Evolutionary conservation across 2,329 filamentous ascomycete genomes (phyloP).

Genomic region (Pleoardoris graminearum): DNA sequence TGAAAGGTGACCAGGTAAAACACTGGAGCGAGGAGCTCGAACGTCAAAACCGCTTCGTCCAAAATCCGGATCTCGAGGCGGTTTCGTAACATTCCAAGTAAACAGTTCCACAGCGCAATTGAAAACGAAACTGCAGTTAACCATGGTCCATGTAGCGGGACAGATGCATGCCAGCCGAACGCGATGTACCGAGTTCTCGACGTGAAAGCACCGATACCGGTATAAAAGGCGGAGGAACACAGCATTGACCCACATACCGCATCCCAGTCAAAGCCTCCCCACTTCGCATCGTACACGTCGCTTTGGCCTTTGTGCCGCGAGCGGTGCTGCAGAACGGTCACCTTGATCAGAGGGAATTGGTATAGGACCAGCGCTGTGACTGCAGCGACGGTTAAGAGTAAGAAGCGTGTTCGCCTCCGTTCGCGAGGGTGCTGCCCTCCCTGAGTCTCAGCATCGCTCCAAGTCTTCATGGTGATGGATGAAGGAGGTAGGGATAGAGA

Average conservation of each 20-base stretch:
- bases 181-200: not conserved
- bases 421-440: not conserved
- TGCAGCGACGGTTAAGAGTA: not conserved
- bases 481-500: not conserved
- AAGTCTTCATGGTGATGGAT: constrained; percentile 3
- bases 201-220: not conserved
- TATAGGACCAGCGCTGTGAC: not conserved
- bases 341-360: not conserved
- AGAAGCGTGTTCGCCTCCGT: constrained; percentile 1
- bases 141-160: constrained; percentile 4
- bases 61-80: not conserved
- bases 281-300: not conserved
- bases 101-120: constrained; percentile 1
- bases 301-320: no score
- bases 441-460: not conserved
- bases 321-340: not conserved
- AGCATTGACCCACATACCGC: constrained; percentile 6
- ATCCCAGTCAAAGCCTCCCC: constrained; percentile 6
- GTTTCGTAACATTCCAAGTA: constrained; percentile 1
- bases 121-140: not conserved
- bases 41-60: not conserved
- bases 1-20: not conserved
- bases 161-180: not conserved
- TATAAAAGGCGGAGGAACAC: not conserved
- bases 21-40: not conserved